Conservation (phyloP, 1,284 basidiomycete genomes). For the Pseudozyma sp. region DNA sequence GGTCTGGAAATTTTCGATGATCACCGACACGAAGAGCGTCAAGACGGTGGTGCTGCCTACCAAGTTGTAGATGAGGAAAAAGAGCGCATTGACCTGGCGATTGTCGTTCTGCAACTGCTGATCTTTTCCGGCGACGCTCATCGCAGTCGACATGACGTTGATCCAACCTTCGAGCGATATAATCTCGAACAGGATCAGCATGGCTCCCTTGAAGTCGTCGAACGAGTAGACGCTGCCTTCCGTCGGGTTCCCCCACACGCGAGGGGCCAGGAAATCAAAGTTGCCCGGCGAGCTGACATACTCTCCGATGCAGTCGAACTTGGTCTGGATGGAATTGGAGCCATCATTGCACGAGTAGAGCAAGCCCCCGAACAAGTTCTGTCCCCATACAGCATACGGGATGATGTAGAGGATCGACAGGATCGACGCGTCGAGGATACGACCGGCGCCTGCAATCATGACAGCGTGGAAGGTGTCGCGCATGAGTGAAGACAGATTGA, state of each 20-base stretch:
- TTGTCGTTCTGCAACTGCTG: constrained; percentile 60
- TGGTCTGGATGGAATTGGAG: constrained; percentile 71
- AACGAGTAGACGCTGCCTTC: constrained; percentile 89
- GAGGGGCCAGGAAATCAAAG: constrained; percentile 80
- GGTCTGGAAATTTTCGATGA: constrained; percentile 91
- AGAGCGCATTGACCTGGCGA: constrained; percentile 77
- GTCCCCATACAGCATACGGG: constrained; percentile 96
- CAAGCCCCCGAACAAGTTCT: constrained; percentile 89
- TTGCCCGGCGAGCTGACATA: constrained; percentile 72
- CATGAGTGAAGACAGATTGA: constrained; percentile 78
- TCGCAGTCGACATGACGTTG: constrained; percentile 86
- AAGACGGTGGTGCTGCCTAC: constrained; percentile 84
- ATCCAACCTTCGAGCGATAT: constrained; percentile 95
- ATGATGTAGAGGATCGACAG: constrained; percentile 94
- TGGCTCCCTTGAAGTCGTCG: constrained; percentile 84
- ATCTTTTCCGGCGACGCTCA: constrained; percentile 78
- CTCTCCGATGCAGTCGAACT: constrained; percentile 80
- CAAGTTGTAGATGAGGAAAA: constrained; percentile 92
- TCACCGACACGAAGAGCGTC: constrained; percentile 76
- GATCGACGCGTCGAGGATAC: constrained; percentile 89
- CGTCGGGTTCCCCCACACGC: constrained; percentile 88
- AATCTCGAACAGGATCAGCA: constrained; percentile 95
- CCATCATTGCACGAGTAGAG: constrained; percentile 88
- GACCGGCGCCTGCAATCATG: constrained; percentile 85
- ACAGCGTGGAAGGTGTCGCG: constrained; percentile 90